Percentiles rank a stretch among this genome's conserved stretches.
Evolutionary conservation across 176 grass and related monocot species (phyloP).

Genomic region (Triticum turgidum): DNA sequence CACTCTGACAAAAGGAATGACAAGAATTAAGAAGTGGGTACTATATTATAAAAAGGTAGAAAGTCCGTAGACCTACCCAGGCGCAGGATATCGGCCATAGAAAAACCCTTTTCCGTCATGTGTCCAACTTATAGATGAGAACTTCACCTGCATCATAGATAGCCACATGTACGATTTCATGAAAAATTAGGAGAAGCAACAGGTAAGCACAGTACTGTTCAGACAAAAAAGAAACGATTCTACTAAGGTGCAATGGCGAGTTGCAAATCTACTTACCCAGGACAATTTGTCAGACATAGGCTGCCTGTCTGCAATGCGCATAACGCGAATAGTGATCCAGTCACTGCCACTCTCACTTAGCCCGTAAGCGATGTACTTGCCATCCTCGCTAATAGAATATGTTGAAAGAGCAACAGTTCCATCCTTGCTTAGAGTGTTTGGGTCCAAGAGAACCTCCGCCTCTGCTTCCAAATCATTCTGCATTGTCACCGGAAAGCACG

Average conservation of each 20-base stretch:
- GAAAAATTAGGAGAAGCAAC: conserved; percentile 6
- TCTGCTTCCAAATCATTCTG: conserved; percentile 72
- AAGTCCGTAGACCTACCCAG: conserved; percentile 45
- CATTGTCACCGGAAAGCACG: background rate
- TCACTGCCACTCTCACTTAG: conserved; percentile 88
- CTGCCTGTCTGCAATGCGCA: conserved; percentile 63
- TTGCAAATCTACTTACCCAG: conserved; percentile 56
- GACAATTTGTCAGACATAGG: conserved; percentile 64
- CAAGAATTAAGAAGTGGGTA: conserved; percentile 21
- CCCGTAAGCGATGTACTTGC: conserved; percentile 84
- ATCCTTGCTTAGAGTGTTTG: conserved; percentile 83
- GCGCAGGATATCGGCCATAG: conserved; percentile 84
- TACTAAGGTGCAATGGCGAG: background rate
- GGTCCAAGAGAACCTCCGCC: conserved; percentile 74
- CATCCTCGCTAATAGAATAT: conserved; percentile 75
- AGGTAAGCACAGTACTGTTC: conserved; percentile 5
- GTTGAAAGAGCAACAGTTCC: conserved; percentile 75
- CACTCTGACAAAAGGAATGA: conserved; percentile 37
- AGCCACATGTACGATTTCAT: background rate
- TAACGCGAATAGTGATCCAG: conserved; percentile 81
- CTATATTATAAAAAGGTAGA: background rate
- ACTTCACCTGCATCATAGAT: conserved; percentile 69
- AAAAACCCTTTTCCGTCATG: conserved; percentile 92
- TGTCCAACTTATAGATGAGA: conserved; percentile 87
- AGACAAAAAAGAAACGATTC: background rate